A percentile compares a stretch with the other conserved stretches of the same genome.
Evolutionary conservation across 225 moss, liverwort and hornwort genomes (phyloP).

Genomic region (Polytrichum commune): DNA sequence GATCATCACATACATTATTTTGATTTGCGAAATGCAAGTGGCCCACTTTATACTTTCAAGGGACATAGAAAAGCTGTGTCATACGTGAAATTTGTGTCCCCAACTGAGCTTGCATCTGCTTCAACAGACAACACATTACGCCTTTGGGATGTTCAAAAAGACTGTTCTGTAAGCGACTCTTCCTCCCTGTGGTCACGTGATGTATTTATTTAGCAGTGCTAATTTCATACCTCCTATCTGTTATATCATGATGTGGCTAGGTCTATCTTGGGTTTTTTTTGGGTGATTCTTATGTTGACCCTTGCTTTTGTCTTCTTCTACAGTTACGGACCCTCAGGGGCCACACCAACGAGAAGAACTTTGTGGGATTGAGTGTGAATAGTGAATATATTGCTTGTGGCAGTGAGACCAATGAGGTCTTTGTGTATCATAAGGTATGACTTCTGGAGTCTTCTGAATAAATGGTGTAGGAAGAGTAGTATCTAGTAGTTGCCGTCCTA

Average conservation of each 20-base stretch:
- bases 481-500: neutral
- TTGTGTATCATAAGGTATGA: conserved; percentile 89
- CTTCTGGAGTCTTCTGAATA: neutral
- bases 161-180: conserved; percentile 50
- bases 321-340: conserved; percentile 84
- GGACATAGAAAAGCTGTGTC: conserved; percentile 91
- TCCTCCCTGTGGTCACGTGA: neutral
- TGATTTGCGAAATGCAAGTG: conserved; percentile 68
- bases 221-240: neutral
- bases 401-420: conserved; percentile 87
- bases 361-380: conserved; percentile 82
- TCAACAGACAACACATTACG: conserved; percentile 94
- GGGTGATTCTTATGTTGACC: neutral
- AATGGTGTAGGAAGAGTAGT: neutral
- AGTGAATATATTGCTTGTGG: conserved; percentile 89
- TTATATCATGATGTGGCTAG: neutral
- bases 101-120: conserved; percentile 86
- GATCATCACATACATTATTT: conserved; percentile 84
- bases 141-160: conserved; percentile 85
- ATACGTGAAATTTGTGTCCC: conserved; percentile 90
- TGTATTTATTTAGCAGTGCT: neutral
- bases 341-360: conserved; percentile 81
- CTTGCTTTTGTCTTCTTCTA: conserved; percentile 3
- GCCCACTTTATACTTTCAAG: conserved; percentile 66
- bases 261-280: neutral